Conservation (phyloP, 306 rosid genomes). For the Abrus pulchellus region DNA sequence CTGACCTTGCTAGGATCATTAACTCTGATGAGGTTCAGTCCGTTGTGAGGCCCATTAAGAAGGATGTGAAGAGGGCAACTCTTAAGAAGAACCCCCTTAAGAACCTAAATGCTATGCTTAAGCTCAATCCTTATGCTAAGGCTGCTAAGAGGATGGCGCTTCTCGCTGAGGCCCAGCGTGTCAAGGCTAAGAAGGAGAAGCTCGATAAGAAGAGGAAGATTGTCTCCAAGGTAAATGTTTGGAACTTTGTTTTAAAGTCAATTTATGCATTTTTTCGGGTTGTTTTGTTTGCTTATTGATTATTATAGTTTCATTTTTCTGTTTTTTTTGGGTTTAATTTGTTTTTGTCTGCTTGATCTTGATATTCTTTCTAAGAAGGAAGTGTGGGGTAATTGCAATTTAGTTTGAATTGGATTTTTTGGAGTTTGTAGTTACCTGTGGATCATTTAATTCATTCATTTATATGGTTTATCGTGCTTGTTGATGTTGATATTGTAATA, state of each 20-base stretch:
- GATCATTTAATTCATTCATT: no score
- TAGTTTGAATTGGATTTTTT: no score
- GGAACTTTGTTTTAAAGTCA: background rate
- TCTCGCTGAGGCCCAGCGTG: conserved; percentile 80
- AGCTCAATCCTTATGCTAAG: conserved; percentile 84
- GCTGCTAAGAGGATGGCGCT: conserved; percentile 80
- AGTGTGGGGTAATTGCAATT: no score
- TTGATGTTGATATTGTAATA: no score
- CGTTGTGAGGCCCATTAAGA: conserved; percentile 83
- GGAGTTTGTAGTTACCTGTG: no score
- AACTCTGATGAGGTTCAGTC: conserved; percentile 91
- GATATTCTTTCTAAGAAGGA: no score
- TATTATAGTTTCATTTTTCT: background rate
- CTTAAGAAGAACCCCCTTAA: conserved; percentile 87
- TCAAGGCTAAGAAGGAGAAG: conserved; percentile 86
- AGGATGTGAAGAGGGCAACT: conserved; percentile 64
- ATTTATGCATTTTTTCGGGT: background rate
- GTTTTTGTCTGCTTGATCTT: no score
- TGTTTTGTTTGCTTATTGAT: no score
- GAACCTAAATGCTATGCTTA: conserved; percentile 76
- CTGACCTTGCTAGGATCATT: conserved; percentile 81
- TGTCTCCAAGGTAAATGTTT: conserved; percentile 59
- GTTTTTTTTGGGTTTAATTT: no score
- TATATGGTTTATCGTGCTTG: no score
- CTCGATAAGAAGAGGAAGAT: conserved; percentile 79